Evolutionary conservation across 352 stramenopile genomes (phyloP).

Genomic region (Globisporangium ultimum): DNA sequence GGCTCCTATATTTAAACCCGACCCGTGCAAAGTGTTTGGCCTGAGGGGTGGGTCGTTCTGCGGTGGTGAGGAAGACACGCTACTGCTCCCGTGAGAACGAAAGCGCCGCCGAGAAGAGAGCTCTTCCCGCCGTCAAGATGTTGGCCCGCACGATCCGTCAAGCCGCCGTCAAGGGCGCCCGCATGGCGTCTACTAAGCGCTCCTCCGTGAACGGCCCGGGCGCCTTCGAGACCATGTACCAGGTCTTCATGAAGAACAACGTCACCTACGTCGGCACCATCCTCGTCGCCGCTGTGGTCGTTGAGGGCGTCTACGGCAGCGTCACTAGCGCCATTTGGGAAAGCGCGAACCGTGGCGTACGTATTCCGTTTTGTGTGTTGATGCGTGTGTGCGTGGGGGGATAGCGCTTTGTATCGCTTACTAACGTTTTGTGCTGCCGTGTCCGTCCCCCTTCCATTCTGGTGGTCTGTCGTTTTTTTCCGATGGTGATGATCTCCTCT

Average conservation of each 20-base stretch:
- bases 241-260: slow-evolving; percentile 81
- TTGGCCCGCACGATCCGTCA: slow-evolving; percentile 54
- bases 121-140: slow-evolving; percentile 25
- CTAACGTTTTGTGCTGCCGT: background rate
- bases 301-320: slow-evolving; percentile 70
- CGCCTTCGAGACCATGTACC: slow-evolving; percentile 58
- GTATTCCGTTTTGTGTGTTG: slow-evolving; percentile 5
- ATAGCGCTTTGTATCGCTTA: background rate
- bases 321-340: slow-evolving; percentile 81
- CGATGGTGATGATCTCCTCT: background rate
- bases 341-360: slow-evolving; percentile 76
- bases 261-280: slow-evolving; percentile 79
- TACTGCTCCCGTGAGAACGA: too few species aligned
- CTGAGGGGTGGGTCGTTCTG: background rate
- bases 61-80: slow-evolving; percentile 4
- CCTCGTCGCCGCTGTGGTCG: slow-evolving; percentile 59
- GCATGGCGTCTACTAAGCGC: slow-evolving; percentile 61
- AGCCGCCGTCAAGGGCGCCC: slow-evolving; percentile 32
- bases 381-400: background rate
- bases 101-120: background rate
- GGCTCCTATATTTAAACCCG: background rate
- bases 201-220: slow-evolving; percentile 80
- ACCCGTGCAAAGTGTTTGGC: background rate
- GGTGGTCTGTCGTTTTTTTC: slow-evolving; percentile 26
- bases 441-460: slow-evolving; percentile 19